A percentile compares a stretch with the other conserved stretches of the same genome.
These are phyloP conservation scores for Magnolia kwangsiensis DNA, from an alignment of 164 flowering plant species.

Conservation along the genomic window DNA sequence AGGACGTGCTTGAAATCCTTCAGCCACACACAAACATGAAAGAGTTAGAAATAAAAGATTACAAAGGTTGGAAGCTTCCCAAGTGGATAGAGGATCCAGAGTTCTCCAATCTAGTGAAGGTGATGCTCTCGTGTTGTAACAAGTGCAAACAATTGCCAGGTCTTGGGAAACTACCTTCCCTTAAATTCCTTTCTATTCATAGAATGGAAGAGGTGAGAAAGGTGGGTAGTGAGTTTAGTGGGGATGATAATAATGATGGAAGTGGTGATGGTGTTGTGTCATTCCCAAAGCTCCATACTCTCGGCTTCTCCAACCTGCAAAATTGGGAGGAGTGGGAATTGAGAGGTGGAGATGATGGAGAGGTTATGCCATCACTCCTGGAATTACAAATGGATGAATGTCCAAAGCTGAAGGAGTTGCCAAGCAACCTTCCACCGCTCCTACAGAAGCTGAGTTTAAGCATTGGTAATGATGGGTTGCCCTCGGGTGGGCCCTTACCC, in stretches of 20 bases:
- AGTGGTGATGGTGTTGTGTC: too few species aligned
- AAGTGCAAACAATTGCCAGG: not conserved
- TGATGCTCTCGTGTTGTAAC: accelerated
- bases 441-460: too few species aligned
- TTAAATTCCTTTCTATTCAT: not conserved
- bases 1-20: not conserved
- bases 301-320: accelerated
- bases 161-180: not conserved
- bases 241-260: too few species aligned
- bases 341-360: too few species aligned
- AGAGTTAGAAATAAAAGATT: not conserved
- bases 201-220: not conserved
- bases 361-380: too few species aligned
- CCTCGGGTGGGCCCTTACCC: too few species aligned
- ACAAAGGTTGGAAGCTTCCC: not conserved
- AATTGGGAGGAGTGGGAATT: too few species aligned
- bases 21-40: not conserved
- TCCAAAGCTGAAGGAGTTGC: too few species aligned
- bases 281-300: too few species aligned
- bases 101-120: not conserved
- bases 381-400: too few species aligned
- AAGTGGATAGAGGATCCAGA: not conserved
- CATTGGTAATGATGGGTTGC: too few species aligned
- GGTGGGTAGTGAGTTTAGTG: not conserved
- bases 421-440: too few species aligned